Evolutionary conservation across 495 filamentous ascomycete genomes (phyloP).

Genomic region (Trichoderma virens): DNA sequence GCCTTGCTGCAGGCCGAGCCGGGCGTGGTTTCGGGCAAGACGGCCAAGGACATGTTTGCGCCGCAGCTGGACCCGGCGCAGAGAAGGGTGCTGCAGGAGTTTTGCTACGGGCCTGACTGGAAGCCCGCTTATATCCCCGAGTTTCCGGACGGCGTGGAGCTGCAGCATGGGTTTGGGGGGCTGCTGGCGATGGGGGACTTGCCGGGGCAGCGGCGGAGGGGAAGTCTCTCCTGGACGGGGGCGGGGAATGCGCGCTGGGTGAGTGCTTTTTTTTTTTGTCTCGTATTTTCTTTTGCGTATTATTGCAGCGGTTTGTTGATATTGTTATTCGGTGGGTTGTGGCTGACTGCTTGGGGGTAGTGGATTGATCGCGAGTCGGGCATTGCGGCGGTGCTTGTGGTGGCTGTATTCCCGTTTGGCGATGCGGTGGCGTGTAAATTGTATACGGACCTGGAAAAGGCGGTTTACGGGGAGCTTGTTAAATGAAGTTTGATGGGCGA

Average conservation of each 20-base stretch:
- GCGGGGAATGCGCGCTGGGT: constrained; percentile 22
- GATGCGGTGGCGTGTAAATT: constrained; percentile 20
- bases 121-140: constrained; percentile 14
- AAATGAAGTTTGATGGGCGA: neutral
- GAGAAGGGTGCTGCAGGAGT: constrained; percentile 12
- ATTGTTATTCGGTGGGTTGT: too few species aligned
- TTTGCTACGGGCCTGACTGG: constrained; percentile 9
- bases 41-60: constrained; percentile 44
- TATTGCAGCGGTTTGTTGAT: neutral
- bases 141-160: constrained; percentile 13
- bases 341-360: constrained; percentile 11
- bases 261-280: constrained; percentile 14
- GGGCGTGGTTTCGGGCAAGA: constrained; percentile 19
- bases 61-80: constrained; percentile 35
- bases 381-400: constrained; percentile 22
- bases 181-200: constrained; percentile 23
- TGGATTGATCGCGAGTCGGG: constrained; percentile 30
- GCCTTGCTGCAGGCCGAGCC: constrained; percentile 28
- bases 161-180: constrained; percentile 22
- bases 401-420: constrained; percentile 19
- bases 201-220: constrained; percentile 24
- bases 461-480: constrained; percentile 24
- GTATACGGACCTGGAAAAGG: constrained; percentile 25
- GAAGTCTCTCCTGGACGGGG: constrained; percentile 29
- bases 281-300: neutral